Evolutionary conservation across 768 basidiomycete species (phyloP).

Genomic region (Russula earlei): DNA sequence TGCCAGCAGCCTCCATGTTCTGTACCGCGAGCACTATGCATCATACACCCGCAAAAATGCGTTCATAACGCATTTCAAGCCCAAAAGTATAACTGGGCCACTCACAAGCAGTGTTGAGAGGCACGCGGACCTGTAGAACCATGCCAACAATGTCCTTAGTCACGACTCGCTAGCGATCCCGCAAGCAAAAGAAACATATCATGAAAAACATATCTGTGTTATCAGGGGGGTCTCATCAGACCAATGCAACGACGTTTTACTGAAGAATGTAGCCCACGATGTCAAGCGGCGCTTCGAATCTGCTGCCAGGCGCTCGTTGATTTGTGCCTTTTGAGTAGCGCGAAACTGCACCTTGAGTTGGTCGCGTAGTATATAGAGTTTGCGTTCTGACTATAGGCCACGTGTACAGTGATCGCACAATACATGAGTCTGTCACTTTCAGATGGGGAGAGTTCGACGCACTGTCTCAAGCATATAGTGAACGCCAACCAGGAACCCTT

Average conservation of each 20-base stretch:
- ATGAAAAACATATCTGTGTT: constrained; percentile 61
- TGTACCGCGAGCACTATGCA: constrained; percentile 68
- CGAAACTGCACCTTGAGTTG: constrained; percentile 47
- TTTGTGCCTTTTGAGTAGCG: constrained; percentile 51
- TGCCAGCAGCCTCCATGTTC: constrained; percentile 78
- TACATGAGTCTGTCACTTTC: neutral
- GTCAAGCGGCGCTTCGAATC: constrained; percentile 79
- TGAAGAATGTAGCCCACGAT: constrained; percentile 46
- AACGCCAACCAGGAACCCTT: constrained; percentile 70
- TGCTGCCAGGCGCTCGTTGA: constrained; percentile 56
- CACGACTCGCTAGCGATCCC: constrained; percentile 25
- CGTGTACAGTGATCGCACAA: neutral
- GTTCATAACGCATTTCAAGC: neutral
- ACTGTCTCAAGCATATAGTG: constrained; percentile 37
- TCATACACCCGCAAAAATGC: neutral
- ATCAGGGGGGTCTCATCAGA: neutral
- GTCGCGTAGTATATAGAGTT: constrained; percentile 40
- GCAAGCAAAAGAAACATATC: constrained; percentile 41
- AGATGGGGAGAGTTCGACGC: constrained; percentile 20
- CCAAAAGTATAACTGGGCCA: constrained; percentile 2
- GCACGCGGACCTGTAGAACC: constrained; percentile 62
- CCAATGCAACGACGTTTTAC: neutral
- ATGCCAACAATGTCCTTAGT: constrained; percentile 19
- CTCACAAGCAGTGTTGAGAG: constrained; percentile 62
- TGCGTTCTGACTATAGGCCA: constrained; percentile 31